Percentiles rank a stretch among this genome's conserved stretches.
Evolutionary conservation across 805 yeast species (phyloP).

Genomic region (Starmera quercuum): DNA sequence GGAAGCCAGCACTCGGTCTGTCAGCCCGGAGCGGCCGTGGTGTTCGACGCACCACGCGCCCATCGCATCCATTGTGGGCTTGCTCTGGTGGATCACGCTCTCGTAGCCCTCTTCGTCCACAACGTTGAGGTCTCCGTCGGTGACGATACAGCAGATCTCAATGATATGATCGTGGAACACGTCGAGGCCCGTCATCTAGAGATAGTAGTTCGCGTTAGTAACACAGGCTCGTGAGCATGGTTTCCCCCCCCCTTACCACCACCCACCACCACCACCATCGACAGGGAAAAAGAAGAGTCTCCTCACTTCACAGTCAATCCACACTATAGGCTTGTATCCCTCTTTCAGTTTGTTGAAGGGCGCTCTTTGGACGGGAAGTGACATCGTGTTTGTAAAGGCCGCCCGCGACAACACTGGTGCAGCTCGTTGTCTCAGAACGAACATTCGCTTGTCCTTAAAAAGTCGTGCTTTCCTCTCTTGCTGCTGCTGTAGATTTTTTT

Average conservation of each 20-base stretch:
- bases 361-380: slow-evolving; percentile 15
- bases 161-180: slow-evolving; percentile 75
- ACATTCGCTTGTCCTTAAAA: no score
- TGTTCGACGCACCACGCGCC: slow-evolving; percentile 81
- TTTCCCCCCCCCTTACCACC: no score
- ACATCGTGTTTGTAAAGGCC: no score
- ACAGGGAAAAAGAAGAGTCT: no score
- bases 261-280: no score
- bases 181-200: slow-evolving; percentile 84
- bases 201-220: no score
- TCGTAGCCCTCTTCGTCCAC: slow-evolving; percentile 72
- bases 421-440: no score
- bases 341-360: slow-evolving; percentile 8
- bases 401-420: no score
- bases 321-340: slow-evolving; percentile 48
- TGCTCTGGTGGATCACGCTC: slow-evolving; percentile 66
- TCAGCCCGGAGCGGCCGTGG: slow-evolving; percentile 74
- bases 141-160: slow-evolving; percentile 85
- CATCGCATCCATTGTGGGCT: slow-evolving; percentile 61
- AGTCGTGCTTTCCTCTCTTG: no score
- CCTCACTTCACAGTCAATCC: slow-evolving; percentile 86
- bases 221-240: no score
- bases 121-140: slow-evolving; percentile 72
- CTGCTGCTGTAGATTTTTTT: slow-evolving; percentile 8
- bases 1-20: slow-evolving; percentile 56